Base-by-base conservation (phyloP, 805 yeast genomes). In the Starmerella tilneyi region DNA sequence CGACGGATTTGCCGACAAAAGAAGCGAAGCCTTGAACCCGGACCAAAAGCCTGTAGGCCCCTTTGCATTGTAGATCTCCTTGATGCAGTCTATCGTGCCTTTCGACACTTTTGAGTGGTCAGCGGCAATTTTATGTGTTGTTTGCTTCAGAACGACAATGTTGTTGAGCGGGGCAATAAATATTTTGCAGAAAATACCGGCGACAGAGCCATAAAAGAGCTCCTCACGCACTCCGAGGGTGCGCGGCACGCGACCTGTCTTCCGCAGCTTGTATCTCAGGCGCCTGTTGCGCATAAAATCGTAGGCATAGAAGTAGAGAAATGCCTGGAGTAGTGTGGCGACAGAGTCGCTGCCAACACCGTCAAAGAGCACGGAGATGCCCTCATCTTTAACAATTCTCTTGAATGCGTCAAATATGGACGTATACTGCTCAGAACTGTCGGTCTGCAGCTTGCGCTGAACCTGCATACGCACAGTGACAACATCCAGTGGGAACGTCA, bases 331-430 rank as follows among this genome's bases (percentile, higher is more conserved):
- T 46, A 53, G 45, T n/a, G 60, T 54, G 12, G 62, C 61, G 3
- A 58, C 44, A 2, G 59, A 47, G 42, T 59, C 63, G 23, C 53
- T 94, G 9, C 81, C 71, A 11, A 85, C 69, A 5, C 96, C 96
- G 36, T 84, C 74, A 60, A 85, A 85, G 52, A 86, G 79, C 12
- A 82, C 82, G 33, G 67, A 58, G 3, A 80, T 17, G 4, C 96
- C 96, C 60, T 84, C 94, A 47, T 75, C 72, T 44, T 61, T 59
- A 58, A 75, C 76, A 76, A 86, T 85, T 55, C 73, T 78, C 29
- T 54, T 63, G 56, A 86, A 78, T 1, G 94, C 94, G 61, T 84
- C 85, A 15, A 75, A 46, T 0, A 94, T 79, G 2, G 86, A 82
- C 21, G 65, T 72, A 59, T 84, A 81, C 57, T 71, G 46, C 33